Conservation (phyloP, 495 filamentous ascomycete species). For the Annulohypoxylon moriforme region DNA sequence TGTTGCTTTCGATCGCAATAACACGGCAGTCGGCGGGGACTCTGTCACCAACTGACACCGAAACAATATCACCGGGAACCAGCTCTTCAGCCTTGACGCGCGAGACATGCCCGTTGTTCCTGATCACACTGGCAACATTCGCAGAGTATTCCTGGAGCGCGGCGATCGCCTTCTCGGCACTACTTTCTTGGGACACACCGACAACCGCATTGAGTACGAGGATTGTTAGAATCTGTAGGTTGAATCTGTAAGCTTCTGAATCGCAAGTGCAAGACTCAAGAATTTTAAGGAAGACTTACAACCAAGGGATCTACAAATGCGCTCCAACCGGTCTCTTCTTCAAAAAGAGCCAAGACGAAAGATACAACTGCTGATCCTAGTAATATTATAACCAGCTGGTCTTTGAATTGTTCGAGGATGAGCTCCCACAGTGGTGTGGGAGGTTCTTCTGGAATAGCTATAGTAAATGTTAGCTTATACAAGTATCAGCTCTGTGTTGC, state of each 20-base stretch:
- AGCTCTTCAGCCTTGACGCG: conserved; percentile 92
- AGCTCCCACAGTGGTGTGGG: conserved; percentile 98
- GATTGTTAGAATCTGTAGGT: conserved; percentile 88
- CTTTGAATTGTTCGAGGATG: conserved; percentile 98
- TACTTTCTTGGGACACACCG: conserved; percentile 98
- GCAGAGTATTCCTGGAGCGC: conserved; percentile 99
- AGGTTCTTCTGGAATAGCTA: conserved; percentile 94
- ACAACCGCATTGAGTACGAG: conserved; percentile 96
- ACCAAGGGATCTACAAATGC: conserved; percentile 99
- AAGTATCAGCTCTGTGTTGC: conserved; percentile 7
- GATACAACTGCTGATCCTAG: conserved; percentile 94
- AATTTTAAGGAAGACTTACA: conserved; percentile 62
- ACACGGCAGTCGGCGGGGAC: conserved; percentile 97
- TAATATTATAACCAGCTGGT: conserved; percentile 96
- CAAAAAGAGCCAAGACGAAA: conserved; percentile 92
- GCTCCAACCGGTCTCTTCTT: conserved; percentile 86
- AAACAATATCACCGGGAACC: conserved; percentile 93
- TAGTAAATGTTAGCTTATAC: conserved; percentile 43
- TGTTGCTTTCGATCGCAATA: conserved; percentile 94
- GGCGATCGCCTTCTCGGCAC: conserved; percentile 97
- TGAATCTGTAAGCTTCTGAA: conserved; percentile 25
- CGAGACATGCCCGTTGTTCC: conserved; percentile 77
- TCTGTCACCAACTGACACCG: conserved; percentile 89
- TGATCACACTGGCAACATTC: conserved; percentile 93
- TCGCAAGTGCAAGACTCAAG: conserved; percentile 5